Evolutionary conservation across 2,329 filamentous ascomycete species (phyloP).

Genomic region (Ascochyta koolunga): DNA sequence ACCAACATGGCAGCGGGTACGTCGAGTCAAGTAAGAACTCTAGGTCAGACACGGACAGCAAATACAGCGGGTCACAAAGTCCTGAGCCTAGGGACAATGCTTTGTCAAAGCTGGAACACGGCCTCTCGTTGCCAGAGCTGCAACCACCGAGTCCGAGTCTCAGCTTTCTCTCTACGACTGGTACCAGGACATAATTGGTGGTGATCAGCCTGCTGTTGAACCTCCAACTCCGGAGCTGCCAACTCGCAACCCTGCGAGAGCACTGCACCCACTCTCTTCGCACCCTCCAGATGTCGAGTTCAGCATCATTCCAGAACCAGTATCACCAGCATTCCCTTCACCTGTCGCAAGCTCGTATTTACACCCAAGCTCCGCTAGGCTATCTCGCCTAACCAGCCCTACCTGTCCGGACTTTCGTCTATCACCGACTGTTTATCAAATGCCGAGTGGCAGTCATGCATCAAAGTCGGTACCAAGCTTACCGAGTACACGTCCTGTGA

Average conservation of each 20-base stretch:
- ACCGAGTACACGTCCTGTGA: slow-evolving; percentile 10
- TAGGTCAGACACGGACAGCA: slow-evolving; percentile 8
- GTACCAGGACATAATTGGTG: slow-evolving; percentile 36
- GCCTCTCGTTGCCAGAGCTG: slow-evolving; percentile 21
- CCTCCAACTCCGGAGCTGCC: slow-evolving; percentile 8
- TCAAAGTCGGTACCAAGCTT: slow-evolving; percentile 12
- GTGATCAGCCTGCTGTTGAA: slow-evolving; percentile 20
- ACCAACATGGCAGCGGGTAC: slow-evolving; percentile 16
- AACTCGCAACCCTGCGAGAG: slow-evolving; percentile 16
- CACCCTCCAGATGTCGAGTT: slow-evolving; percentile 9
- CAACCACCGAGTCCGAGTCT: slow-evolving; percentile 32
- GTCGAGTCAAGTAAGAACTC: slow-evolving; percentile 6
- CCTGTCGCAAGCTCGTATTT: slow-evolving; percentile 17
- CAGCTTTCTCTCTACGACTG: slow-evolving; percentile 36
- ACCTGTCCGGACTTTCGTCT: slow-evolving; percentile 27
- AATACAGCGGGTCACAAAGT: slow-evolving; percentile 3
- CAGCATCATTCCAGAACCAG: slow-evolving; percentile 18
- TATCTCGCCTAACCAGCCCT: slow-evolving; percentile 16
- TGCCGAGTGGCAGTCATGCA: slow-evolving; percentile 14
- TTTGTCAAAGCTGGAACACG: slow-evolving; percentile 20
- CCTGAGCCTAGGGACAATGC: slow-evolving; percentile 14
- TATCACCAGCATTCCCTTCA: slow-evolving; percentile 21
- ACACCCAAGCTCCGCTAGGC: slow-evolving; percentile 25
- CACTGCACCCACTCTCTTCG: slow-evolving; percentile 20
- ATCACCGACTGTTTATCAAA: slow-evolving; percentile 30